Conservation (phyloP, 257 asterid species). For the Solanum lignicaule region DNA sequence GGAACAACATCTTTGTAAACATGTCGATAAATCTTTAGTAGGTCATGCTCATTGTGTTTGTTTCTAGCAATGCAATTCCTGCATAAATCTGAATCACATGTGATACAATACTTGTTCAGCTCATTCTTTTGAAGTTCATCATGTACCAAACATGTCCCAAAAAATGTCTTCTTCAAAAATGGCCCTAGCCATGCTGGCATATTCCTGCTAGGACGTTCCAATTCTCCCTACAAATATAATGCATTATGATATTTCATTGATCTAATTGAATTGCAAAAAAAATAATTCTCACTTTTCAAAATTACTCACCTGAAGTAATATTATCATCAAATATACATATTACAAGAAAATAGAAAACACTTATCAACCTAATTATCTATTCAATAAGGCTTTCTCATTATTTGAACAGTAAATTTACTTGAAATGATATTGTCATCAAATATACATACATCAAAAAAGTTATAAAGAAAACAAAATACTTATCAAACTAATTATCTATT, state of each 20-base stretch:
- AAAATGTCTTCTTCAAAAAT: constrained; percentile 19
- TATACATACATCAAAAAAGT: not conserved
- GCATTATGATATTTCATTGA: not conserved
- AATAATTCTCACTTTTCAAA: not conserved
- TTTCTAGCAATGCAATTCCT: constrained; percentile 15
- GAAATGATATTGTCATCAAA: not conserved
- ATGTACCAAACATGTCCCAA: constrained; percentile 22
- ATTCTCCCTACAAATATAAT: not conserved
- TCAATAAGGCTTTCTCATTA: not conserved
- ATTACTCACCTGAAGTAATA: not conserved
- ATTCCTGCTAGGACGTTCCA: not conserved
- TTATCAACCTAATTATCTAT: not conserved
- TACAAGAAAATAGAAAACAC: not conserved
- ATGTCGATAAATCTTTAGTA: constrained; percentile 16
- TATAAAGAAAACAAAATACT: not conserved
- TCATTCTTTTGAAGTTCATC: constrained; percentile 18
- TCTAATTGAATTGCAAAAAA: not conserved
- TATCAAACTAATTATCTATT: not conserved
- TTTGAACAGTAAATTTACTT: not conserved
- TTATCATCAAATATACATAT: not conserved
- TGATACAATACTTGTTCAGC: constrained; percentile 25
- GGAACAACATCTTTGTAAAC: constrained; percentile 24
- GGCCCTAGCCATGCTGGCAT: constrained; percentile 23
- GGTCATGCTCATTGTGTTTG: constrained; percentile 10
- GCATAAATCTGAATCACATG: constrained; percentile 22